Base-by-base conservation (phyloP, 1,284 basidiomycete genomes). In the Bondarzewia mesenterica region DNA sequence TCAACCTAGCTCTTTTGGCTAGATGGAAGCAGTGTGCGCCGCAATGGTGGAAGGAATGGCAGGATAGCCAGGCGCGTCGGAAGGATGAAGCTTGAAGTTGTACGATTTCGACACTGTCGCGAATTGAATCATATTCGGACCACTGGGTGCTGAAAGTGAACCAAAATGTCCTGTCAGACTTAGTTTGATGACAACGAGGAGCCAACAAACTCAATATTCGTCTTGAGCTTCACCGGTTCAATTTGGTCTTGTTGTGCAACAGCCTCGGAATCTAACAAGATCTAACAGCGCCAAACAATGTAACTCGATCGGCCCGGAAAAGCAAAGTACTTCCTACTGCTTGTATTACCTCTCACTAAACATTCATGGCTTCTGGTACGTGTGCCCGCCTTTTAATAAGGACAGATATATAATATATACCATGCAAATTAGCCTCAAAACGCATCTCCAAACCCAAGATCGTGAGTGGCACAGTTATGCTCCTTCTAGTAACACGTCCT, bases 391-490 rank as follows among this genome's bases (percentile, higher is more conserved):
- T 43, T n/a, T 15, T 23, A 42, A 46, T 37, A 10, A 44, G 10
- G n/a, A 10, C n/a, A 36, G 10, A 39, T 14, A 14, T 26, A 7
- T 43, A 25, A 27, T 43, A n/a, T 12, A 26, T 18, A n/a, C 3
- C 42, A 25, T 23, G 14, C 25, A 15, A 5, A n/a, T 26, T 41
- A 62, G 60, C 49, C 29, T 50, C 61, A 26, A 61, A 60, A 39
- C 58, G 60, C 46, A 56, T 55, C 10, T n/a, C n/a, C n/a, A 73
- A 65, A 55, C 55, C 65, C 40, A 73, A 69, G 60, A 74, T 74
- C 46, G 72, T 73, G 57, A 69, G 72, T 62, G 50, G n/a, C 53
- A 43, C 52, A 46, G 46, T 50, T 21, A 7, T 49, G 42, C 43
- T 42, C 44, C 29, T 29, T 53, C 18, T 32, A 22, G 18, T 40